Conservation (phyloP, 495 filamentous ascomycete species). For the Immersiella caudata region DNA sequence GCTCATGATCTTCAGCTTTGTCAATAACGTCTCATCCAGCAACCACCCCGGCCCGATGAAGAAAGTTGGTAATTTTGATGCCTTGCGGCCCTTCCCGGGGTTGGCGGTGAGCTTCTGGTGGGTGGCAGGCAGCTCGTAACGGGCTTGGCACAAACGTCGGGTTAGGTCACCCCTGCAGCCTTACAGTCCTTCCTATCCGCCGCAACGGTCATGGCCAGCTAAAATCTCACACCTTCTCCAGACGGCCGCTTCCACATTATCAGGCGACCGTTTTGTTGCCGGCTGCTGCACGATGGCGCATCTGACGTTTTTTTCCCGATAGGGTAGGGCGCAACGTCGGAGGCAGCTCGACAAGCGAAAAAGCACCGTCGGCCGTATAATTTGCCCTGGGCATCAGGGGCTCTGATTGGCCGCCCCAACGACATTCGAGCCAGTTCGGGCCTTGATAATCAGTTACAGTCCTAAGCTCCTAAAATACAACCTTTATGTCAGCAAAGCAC, state of each 20-base stretch:
- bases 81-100: background rate
- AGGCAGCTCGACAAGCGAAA: background rate
- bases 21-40: background rate
- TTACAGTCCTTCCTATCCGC: background rate
- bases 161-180: background rate
- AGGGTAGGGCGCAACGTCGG: background rate
- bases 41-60: background rate
- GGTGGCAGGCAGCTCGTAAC: background rate
- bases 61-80: background rate
- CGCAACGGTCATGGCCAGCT: background rate
- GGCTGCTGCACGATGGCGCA: background rate
- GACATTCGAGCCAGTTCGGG: background rate
- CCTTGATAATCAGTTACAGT: background rate
- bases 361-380: background rate
- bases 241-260: background rate
- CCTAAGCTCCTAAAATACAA: background rate
- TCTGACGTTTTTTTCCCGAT: constrained; percentile 5
- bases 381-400: background rate
- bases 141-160: background rate
- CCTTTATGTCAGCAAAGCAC: background rate
- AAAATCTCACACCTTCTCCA: constrained; percentile 1
- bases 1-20: background rate
- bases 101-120: background rate
- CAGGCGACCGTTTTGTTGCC: constrained; percentile 7
- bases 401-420: background rate